Evolutionary conservation across 257 asterid species (phyloP), one percentile per base, ranked within the genome.

Genomic region (Ajuga chamaepitys): DNA sequence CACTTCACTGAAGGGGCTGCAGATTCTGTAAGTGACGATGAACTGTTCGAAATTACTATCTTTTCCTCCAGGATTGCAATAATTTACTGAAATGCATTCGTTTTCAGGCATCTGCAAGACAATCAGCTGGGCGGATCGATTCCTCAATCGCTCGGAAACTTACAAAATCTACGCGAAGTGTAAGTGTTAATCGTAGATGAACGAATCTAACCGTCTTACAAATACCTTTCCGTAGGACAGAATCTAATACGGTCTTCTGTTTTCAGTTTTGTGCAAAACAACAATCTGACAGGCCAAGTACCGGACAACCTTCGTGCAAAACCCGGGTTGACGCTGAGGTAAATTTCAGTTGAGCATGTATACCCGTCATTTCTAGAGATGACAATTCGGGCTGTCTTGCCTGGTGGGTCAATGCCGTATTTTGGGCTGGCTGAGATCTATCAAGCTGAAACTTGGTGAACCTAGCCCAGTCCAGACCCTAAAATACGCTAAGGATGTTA

Each of bases 211-310:
- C 7, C 2, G 10, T 26, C 13, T 25, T 34, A 4, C 1, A 6
- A 4, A 0, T 8, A 11, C 13, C 8, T 10, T 20, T 18, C 8
- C n/a, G 7, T 1, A 3, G 18, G 9, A 14, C 45, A 14, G 2
- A 37, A 20, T 62, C 34, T 68, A 53, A 68, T 47, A 5, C 4
- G 0, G 50, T 38, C 28, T 54, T 61, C 41, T 47, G 12, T 56
- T 56, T 24, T 46, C 87, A 93, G 99, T 58, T 87, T 81, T 74
- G 40, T 93, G 78, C 88, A 93, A 58, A 90, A 86, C 79, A 93
- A 93, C 83, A 93, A 93, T 66, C 83, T 93, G 56, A 81, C 88
- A n/a, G 99, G 99, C 41, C 80, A 73, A 57, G 78, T 93, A 64
- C 99, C 99, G 8, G 73, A 74, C 77, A 70, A 13, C 77, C 89